Evolutionary conservation across 192 early-diverging fungal species (phyloP).

Genomic region (Funneliformis geosporum): DNA sequence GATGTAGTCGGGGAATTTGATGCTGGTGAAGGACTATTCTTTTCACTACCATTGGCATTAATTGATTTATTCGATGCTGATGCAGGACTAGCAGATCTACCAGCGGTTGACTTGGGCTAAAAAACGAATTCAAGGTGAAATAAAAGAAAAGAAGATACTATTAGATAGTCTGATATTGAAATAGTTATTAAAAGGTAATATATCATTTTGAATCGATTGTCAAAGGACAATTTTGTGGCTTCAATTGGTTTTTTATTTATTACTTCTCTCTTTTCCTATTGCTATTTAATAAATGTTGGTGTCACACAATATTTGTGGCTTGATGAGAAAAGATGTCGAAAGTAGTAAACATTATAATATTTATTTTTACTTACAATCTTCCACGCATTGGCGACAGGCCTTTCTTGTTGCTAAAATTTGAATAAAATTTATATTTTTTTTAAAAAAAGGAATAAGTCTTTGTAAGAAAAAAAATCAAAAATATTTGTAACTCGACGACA

Average conservation of each 20-base stretch:
- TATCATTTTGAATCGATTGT: no score
- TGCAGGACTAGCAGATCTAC: slow-evolving; percentile 26
- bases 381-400: slow-evolving; percentile 23
- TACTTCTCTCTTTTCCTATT: not conserved
- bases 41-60: slow-evolving; percentile 26
- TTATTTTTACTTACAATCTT: slow-evolving; percentile 25
- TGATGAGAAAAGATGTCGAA: not conserved
- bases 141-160: not conserved
- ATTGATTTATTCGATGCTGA: slow-evolving; percentile 18
- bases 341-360: not conserved
- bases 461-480: not conserved
- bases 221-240: not conserved
- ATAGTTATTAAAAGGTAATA: no score
- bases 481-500: not conserved
- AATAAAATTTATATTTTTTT: not conserved
- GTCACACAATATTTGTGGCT: slow-evolving; percentile 15
- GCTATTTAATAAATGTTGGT: slow-evolving; percentile 6
- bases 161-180: not conserved
- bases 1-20: slow-evolving; percentile 32
- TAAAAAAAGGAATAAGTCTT: not conserved
- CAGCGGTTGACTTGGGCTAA: slow-evolving; percentile 19
- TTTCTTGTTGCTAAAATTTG: slow-evolving; percentile 12
- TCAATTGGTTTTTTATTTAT: not conserved
- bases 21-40: slow-evolving; percentile 29
- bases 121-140: not conserved